Base-by-base conservation (phyloP, 768 basidiomycete species). In the Lactarius vividus region DNA sequence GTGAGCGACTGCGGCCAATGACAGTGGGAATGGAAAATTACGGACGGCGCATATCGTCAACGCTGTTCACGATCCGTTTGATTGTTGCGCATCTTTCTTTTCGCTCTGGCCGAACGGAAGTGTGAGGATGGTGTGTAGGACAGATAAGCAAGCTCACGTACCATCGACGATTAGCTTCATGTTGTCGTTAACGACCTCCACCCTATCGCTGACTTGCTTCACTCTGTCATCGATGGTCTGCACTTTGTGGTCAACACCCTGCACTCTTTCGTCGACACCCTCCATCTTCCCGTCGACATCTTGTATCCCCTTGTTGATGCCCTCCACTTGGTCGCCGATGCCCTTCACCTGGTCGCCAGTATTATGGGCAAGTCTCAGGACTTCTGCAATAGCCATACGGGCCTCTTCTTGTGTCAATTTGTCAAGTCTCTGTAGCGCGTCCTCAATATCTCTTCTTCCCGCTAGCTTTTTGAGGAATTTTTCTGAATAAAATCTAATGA, bases 331-430 rank as follows among this genome's bases (percentile, higher is more conserved):
- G 5, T 33, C n/a, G 23, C n/a, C 11, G 13, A 60, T 26, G 15
- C 11, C 26, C 28, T 16, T 28, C 20, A 31, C 52, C 9, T 40
- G 15, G 9, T 15, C 37, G 6, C 23, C 26, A 20, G 42, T 13
- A 4, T 28, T 13, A 20, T 54, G 61, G 11, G 61, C 8, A 7
- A 33, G 26, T n/a, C 23, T 52, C 20, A 61, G 23, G 9, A 28
- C 42, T 57, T 37, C n/a, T 31, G 62, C 61, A 20, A 33, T 35
- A 16, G 55, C 55, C 55, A 57, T 57, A 10, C 18, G n/a, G 9
- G 33, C 29, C 55, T 56, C 55, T 33, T 57, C 55, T 44, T 44
- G 42, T 1, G 42, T 44, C 42, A 44, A 9, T 44, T n/a, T 44
- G 42, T 44, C 42, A n/a, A 31, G 20, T 57, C 4, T 57, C 3